phyloP scores from a whole-genome alignment of 345 rosid genomes.

The sweet orange (Citrus sinensis) region DVS_A1.0 CM039163.1:35782501-35783000 shows the following conservation, averaged over 20 bases:
- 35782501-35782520: slow-evolving; percentile 46
- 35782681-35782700: not conserved
- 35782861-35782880: slow-evolving; percentile 22
- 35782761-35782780: slow-evolving; percentile 18
- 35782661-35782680: no score
- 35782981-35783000: slow-evolving; percentile 23
- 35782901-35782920: not conserved
- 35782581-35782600: slow-evolving; percentile 54
- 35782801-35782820: slow-evolving; percentile 3
- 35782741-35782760: slow-evolving; percentile 17
- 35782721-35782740: slow-evolving; percentile 24
- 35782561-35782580: slow-evolving; percentile 71
- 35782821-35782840: not conserved
- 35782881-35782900: slow-evolving; percentile 21
- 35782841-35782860: not conserved
- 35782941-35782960: slow-evolving; percentile 26
- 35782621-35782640: slow-evolving; percentile 2
- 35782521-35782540: slow-evolving; percentile 78
- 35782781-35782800: slow-evolving; percentile 20
- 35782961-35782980: slow-evolving; percentile 14
- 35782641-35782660: not conserved
- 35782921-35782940: slow-evolving; percentile 24
- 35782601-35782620: slow-evolving; percentile 15
- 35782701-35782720: slow-evolving; percentile 56
- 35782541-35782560: slow-evolving; percentile 81